A percentile compares a stretch with the other conserved stretches of the same genome.
Evolutionary conservation across 2,329 filamentous ascomycete species (phyloP).

Genomic region (Gnomoniopsis smithogilvyi): DNA sequence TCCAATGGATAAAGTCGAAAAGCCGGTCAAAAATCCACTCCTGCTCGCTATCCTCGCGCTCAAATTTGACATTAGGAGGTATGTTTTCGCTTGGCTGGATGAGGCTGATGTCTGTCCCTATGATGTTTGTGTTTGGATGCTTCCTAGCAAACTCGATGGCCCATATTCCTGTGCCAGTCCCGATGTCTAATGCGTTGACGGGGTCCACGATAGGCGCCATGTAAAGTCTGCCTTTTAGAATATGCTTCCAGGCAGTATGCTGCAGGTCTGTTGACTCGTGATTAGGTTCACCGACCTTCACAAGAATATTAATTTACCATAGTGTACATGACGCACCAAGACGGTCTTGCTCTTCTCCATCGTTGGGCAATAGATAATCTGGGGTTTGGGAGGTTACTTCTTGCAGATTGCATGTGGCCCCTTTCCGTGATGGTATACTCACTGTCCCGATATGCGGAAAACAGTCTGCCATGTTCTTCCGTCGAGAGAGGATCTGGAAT

Average conservation of each 20-base stretch:
- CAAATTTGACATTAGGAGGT: constrained; percentile 4
- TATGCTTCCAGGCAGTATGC: constrained; percentile 7
- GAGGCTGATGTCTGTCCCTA: constrained; percentile 16
- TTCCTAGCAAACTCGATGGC: constrained; percentile 12
- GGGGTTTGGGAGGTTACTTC: background rate
- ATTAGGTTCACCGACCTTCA: background rate
- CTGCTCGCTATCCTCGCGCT: constrained; percentile 10
- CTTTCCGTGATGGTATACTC: background rate
- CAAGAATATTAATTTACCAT: too few relatives aligned
- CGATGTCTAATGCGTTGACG: constrained; percentile 6
- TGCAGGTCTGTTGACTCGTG: constrained; percentile 4
- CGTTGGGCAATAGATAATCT: constrained; percentile 4
- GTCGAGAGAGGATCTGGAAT: background rate
- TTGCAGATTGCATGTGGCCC: too few relatives aligned
- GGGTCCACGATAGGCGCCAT: constrained; percentile 1
- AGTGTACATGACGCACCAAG: background rate
- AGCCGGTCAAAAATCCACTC: background rate
- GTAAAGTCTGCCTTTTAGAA: constrained; percentile 4
- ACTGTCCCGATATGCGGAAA: constrained; percentile 5
- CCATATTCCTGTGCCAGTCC: too few relatives aligned
- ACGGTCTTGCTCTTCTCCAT: constrained; percentile 6
- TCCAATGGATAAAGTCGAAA: constrained; percentile 10
- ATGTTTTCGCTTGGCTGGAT: constrained; percentile 13
- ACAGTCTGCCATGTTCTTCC: constrained; percentile 2
- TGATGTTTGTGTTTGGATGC: constrained; percentile 8